These are phyloP conservation scores for Penicillium glabrum DNA, from an alignment of 2,329 filamentous ascomycete species.

Conservation along the genomic window DNA sequence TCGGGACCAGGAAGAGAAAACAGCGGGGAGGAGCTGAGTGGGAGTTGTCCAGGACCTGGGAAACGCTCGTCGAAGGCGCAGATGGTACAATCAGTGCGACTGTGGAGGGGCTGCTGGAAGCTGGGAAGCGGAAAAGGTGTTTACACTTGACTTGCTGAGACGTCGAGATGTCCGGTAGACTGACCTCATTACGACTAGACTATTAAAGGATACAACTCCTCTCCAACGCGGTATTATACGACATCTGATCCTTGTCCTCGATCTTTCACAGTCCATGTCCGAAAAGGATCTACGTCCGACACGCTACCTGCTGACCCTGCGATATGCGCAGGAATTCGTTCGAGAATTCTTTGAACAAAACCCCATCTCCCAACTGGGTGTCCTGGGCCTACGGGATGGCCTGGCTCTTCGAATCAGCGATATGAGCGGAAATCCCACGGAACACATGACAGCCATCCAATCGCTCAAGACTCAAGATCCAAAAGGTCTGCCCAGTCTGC, in stretches of 20 bases:
- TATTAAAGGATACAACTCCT: constrained; percentile 91
- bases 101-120: constrained; percentile 73
- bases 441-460: constrained; percentile 77
- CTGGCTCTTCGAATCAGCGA: constrained; percentile 83
- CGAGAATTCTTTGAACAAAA: constrained; percentile 98
- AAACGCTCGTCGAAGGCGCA: constrained; percentile 72
- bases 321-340: constrained; percentile 83
- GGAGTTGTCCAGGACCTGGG: constrained; percentile 56
- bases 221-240: constrained; percentile 95
- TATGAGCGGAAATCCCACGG: constrained; percentile 85
- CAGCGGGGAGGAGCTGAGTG: constrained; percentile 43
- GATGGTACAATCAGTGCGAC: constrained; percentile 73
- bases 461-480: constrained; percentile 66
- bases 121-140: constrained; percentile 74
- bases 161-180: constrained; percentile 2
- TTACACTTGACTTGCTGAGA: constrained; percentile 6
- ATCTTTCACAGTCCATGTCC: constrained; percentile 89
- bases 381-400: constrained; percentile 91
- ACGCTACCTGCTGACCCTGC: constrained; percentile 76
- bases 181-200: constrained; percentile 49
- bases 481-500: constrained; percentile 75
- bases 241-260: constrained; percentile 87
- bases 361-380: constrained; percentile 90
- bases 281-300: constrained; percentile 94
- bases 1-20: constrained; percentile 38